A percentile compares a stretch with the other conserved stretches of the same genome.
These are phyloP conservation scores for Zygoascus meyerae DNA, from an alignment of 1,139 yeast genomes.

Conservation along the genomic window DNA sequence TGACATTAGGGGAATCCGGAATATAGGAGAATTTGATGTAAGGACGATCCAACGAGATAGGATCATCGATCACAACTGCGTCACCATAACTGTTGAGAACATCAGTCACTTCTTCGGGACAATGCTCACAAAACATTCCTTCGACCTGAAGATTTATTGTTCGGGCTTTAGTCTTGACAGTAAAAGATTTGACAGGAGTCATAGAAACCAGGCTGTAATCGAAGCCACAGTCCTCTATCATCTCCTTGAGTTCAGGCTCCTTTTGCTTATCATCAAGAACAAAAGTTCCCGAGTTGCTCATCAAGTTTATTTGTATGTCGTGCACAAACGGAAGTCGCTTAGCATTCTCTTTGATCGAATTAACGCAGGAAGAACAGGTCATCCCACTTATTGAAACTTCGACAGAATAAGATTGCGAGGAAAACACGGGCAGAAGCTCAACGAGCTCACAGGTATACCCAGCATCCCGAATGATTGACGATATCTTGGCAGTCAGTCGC, in stretches of 20 bases:
- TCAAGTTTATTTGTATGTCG: constrained; percentile 49
- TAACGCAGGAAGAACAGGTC: constrained; percentile 68
- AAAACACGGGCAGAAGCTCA: constrained; percentile 54
- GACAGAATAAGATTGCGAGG: constrained; percentile 37
- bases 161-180: constrained; percentile 38
- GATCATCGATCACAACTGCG: constrained; percentile 49
- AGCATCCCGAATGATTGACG: constrained; percentile 43
- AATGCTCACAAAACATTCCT: constrained; percentile 67
- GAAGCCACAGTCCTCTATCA: constrained; percentile 63
- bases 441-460: constrained; percentile 56
- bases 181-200: constrained; percentile 16
- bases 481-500: constrained; percentile 46
- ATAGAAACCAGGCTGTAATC: constrained; percentile 41
- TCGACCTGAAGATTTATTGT: constrained; percentile 52
- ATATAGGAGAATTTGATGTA: constrained; percentile 57
- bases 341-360: constrained; percentile 48
- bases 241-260: constrained; percentile 40
- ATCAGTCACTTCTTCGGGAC: constrained; percentile 53
- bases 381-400: constrained; percentile 66
- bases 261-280: constrained; percentile 36
- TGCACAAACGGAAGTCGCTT: constrained; percentile 48
- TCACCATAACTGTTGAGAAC: constrained; percentile 51
- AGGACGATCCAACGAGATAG: constrained; percentile 51
- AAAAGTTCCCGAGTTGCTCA: constrained; percentile 58
- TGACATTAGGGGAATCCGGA: constrained; percentile 47